Conservation (phyloP, 179 eudicot genomes). For the Drosera spatulata region DNA sequence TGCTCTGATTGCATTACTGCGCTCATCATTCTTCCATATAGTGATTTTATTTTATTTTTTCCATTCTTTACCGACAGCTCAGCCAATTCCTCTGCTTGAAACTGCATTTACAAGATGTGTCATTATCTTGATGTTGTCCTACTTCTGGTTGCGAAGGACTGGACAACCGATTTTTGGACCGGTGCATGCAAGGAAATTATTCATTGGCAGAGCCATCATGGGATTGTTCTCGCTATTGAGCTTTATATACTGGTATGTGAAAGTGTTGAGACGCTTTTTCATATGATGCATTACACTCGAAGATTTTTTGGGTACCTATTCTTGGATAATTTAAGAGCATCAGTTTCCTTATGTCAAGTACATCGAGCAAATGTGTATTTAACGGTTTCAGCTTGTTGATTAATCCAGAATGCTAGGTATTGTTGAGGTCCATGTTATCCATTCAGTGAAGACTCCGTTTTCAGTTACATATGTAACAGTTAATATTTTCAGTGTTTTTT, state of each 20-base stretch:
- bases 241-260: slow-evolving; percentile 34
- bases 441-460: too few species aligned
- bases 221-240: slow-evolving; percentile 37
- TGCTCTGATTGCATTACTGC: too few species aligned
- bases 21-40: not conserved
- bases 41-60: not conserved
- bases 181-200: slow-evolving; percentile 26
- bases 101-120: slow-evolving; percentile 31
- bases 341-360: too few species aligned
- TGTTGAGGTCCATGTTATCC: too few species aligned
- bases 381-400: too few species aligned
- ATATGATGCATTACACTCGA: not conserved
- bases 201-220: slow-evolving; percentile 30
- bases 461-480: too few species aligned
- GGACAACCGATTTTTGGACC: slow-evolving; percentile 40
- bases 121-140: slow-evolving; percentile 28
- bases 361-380: too few species aligned
- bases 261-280: not conserved
- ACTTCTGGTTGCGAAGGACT: slow-evolving; percentile 36
- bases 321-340: too few species aligned
- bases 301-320: too few species aligned
- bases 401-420: too few species aligned
- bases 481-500: too few species aligned
- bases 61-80: slow-evolving; percentile 26
- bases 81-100: slow-evolving; percentile 43